Percentiles rank a stretch among this genome's conserved stretches.
Evolutionary conservation across 768 basidiomycete genomes (phyloP).

Genomic region (Austroboletus festivus): DNA sequence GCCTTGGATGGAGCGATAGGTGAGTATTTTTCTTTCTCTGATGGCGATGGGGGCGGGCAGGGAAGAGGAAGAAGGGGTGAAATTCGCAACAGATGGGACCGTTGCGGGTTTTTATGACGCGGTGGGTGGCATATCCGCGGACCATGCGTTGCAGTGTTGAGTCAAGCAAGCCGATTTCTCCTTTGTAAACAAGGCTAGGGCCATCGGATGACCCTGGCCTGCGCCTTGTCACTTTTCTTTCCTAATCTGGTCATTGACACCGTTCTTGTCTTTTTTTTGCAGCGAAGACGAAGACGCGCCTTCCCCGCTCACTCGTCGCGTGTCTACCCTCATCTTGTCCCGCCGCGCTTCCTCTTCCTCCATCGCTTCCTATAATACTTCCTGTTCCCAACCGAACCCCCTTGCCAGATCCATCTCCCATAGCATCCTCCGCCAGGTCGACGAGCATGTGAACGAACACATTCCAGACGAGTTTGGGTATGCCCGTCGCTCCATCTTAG

Average conservation of each 20-base stretch:
- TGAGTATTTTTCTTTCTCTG: slow-evolving; percentile 26
- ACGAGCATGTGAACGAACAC: slow-evolving; percentile 16
- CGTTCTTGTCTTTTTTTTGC: slow-evolving; percentile 5
- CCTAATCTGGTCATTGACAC: slow-evolving; percentile 4
- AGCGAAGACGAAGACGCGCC: slow-evolving; percentile 76
- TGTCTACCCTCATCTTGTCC: slow-evolving; percentile 55
- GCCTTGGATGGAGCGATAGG: slow-evolving; percentile 75
- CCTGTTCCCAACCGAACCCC: slow-evolving; percentile 14
- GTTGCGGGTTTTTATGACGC: not conserved
- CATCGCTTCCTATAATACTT: slow-evolving; percentile 24
- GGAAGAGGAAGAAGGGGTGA: not conserved
- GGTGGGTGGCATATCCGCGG: not conserved
- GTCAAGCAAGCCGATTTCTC: no score
- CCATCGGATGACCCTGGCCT: no score
- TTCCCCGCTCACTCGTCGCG: slow-evolving; percentile 58
- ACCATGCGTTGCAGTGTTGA: no score
- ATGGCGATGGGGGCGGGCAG: not conserved
- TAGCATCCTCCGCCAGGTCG: slow-evolving; percentile 28
- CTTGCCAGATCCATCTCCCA: slow-evolving; percentile 29
- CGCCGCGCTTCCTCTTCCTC: slow-evolving; percentile 46
- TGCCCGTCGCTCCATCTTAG: slow-evolving; percentile 7
- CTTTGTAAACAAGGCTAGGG: no score
- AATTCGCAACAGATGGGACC: not conserved
- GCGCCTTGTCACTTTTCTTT: not conserved
- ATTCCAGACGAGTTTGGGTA: slow-evolving; percentile 26